Evolutionary conservation across 1,284 basidiomycete species (phyloP), one percentile per base, ranked within the genome.

Genomic region (Boletus sp.): DNA sequence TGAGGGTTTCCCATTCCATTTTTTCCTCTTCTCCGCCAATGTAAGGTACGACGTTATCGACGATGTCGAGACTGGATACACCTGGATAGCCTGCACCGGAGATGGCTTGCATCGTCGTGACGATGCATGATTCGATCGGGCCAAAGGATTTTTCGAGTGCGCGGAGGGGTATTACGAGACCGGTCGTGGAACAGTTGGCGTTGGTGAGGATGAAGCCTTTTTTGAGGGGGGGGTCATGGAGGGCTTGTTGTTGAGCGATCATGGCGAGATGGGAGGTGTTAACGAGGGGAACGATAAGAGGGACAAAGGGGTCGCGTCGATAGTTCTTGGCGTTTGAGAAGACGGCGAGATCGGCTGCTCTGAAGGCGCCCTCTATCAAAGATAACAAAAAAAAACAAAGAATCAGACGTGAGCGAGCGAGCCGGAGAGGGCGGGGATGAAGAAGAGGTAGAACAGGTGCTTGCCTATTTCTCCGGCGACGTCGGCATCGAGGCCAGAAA

Each of bases 291-390:
- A 99, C 97, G 75, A 98, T 86, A 71, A 99, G 89, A 0, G 97
- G 97, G n/a, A 97, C 95, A 60, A 89, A 79, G 4, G 94, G 94
- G 76, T 98, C 96, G 41, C 94, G 82, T 55, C 97, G 85, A 77
- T 91, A 96, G 76, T 96, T 98, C 76, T 97, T 98, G n/a, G 97
- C 89, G 68, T 99, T 99, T 31, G 95, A 98, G 76, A 98, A 99
- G 29, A 99, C 91, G 56, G 91, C 86, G 51, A 98, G 83, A 68
- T 99, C 91, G 36, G 96, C 93, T 20, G 81, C 76, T 65, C 96
- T 82, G 78, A 99, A 97, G 0, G 89, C 89, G 41, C 82, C 78
- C 80, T 99, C 97, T 97, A 65, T 27, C 49, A 42, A 64, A 20
- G 36, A 12, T 13, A 27, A 2, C 31, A 45, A 35, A 15, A 35